Evolutionary conservation across 2,329 filamentous ascomycete species (phyloP).

Genomic region (Epichloe scottii): DNA sequence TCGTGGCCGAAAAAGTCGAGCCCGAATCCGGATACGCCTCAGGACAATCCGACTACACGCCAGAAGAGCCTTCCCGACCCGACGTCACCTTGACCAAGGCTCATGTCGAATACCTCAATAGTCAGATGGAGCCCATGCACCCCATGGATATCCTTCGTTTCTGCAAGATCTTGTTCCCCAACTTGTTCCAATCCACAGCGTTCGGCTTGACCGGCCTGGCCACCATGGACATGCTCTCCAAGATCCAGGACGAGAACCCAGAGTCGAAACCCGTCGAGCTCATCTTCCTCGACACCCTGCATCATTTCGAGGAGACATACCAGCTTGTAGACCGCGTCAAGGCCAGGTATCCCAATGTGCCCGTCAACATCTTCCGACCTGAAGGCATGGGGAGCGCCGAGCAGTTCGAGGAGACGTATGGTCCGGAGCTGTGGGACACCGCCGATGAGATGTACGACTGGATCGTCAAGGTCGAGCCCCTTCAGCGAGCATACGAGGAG

Average conservation of each 20-base stretch:
- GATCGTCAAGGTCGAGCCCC: slow-evolving; percentile 93
- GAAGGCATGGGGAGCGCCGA: slow-evolving; percentile 56
- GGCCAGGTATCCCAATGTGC: slow-evolving; percentile 63
- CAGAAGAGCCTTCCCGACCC: slow-evolving; percentile 39
- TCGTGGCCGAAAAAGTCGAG: slow-evolving; percentile 31
- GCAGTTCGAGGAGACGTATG: slow-evolving; percentile 75
- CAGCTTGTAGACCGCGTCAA: slow-evolving; percentile 62
- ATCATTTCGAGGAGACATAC: slow-evolving; percentile 71
- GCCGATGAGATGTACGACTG: slow-evolving; percentile 91
- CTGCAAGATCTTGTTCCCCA: slow-evolving; percentile 81
- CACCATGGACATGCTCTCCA: slow-evolving; percentile 75
- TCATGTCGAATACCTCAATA: slow-evolving; percentile 84
- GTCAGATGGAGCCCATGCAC: slow-evolving; percentile 75
- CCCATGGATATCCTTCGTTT: slow-evolving; percentile 87
- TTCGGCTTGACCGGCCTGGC: slow-evolving; percentile 73
- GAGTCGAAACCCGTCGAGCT: slow-evolving; percentile 48
- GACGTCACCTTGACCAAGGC: slow-evolving; percentile 75
- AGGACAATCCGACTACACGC: slow-evolving; percentile 27
- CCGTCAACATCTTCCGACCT: slow-evolving; percentile 83
- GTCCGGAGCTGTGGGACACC: slow-evolving; percentile 70
- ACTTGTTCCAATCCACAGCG: slow-evolving; percentile 76
- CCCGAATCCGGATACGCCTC: slow-evolving; percentile 78
- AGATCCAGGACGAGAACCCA: slow-evolving; percentile 52
- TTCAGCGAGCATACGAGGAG: slow-evolving; percentile 78
- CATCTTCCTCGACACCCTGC: slow-evolving; percentile 74